A percentile compares a stretch with the other conserved stretches of the same genome.
phyloP scores from a whole-genome alignment of 495 filamentous ascomycete genomes.

The Aspergillus egyptiacus region DNA sequence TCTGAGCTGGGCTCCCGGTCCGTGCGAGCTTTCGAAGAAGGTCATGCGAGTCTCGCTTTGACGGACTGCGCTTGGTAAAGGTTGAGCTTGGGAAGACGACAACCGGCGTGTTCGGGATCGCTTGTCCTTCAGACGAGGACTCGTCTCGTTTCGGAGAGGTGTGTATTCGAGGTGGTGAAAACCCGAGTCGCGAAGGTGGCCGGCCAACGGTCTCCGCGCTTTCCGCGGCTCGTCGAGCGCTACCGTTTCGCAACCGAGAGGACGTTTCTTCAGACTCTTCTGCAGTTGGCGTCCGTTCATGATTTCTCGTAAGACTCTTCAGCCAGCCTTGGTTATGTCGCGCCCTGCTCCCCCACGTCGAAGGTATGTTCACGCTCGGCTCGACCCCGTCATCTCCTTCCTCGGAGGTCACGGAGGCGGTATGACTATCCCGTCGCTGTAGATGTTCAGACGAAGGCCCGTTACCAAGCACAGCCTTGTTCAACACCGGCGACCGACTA shows the following conservation, averaged over 20 bases:
- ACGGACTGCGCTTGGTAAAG: constrained; percentile 29
- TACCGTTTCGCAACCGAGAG: constrained; percentile 2
- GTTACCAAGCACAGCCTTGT: constrained; percentile 32
- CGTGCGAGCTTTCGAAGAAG: constrained; percentile 59
- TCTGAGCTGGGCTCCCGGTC: constrained; percentile 45
- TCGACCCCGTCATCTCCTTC: constrained; percentile 33
- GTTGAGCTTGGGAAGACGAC: constrained; percentile 42
- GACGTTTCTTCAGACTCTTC: constrained; percentile 17
- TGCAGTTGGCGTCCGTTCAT: constrained; percentile 9
- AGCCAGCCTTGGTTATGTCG: constrained; percentile 50
- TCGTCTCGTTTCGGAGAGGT: constrained; percentile 20
- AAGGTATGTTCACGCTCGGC: constrained; percentile 50
- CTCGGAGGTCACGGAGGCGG: constrained; percentile 8
- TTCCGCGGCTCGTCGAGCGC: constrained; percentile 3
- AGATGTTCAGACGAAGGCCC: constrained; percentile 43
- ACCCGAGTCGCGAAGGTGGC: constrained; percentile 9
- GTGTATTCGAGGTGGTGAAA: constrained; percentile 7
- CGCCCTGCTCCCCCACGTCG: constrained; percentile 53
- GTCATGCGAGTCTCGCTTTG: constrained; percentile 57
- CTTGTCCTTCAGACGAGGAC: constrained; percentile 29
- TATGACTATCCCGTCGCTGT: constrained; percentile 35
- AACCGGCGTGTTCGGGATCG: constrained; percentile 49
- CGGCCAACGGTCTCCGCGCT: constrained; percentile 17
- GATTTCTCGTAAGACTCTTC: constrained; percentile 29
- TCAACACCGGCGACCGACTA: constrained; percentile 42